Conservation (phyloP, 371 early-diverging fungal genomes). For the Rhizomucor pusillus region DNA sequence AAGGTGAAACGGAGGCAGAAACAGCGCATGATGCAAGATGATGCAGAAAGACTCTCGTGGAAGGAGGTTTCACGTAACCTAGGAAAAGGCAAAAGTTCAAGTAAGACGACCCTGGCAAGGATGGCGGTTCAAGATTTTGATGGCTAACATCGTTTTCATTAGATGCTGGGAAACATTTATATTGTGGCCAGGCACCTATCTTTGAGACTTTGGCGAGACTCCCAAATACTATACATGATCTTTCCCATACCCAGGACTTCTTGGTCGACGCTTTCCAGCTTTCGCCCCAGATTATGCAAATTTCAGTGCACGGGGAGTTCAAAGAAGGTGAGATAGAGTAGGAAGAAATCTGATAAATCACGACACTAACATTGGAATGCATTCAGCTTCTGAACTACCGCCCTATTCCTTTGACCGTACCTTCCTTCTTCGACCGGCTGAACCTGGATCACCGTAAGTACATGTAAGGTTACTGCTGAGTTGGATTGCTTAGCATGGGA, state of each 20-base stretch:
- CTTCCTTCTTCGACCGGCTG: slow-evolving; percentile 51
- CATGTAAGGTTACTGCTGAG: background rate
- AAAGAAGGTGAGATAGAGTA: slow-evolving; percentile 35
- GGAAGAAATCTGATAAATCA: slow-evolving; percentile 20
- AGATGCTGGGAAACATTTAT: slow-evolving; percentile 27
- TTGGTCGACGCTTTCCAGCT: slow-evolving; percentile 56
- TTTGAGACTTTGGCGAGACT: slow-evolving; percentile 29
- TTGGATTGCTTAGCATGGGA: background rate
- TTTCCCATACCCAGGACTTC: slow-evolving; percentile 38
- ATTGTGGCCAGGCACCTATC: slow-evolving; percentile 38
- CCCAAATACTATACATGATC: slow-evolving; percentile 47
- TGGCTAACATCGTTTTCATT: slow-evolving; percentile 13
- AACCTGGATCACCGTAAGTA: slow-evolving; percentile 49
- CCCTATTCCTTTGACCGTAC: slow-evolving; percentile 54
- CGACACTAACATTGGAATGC: no score
- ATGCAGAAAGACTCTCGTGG: slow-evolving; percentile 26
- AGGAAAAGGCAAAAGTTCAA: slow-evolving; percentile 20
- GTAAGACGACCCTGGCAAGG: slow-evolving; percentile 14
- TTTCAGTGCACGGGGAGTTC: slow-evolving; percentile 48
- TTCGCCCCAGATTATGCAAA: slow-evolving; percentile 35
- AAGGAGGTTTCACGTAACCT: slow-evolving; percentile 25
- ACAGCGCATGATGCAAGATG: slow-evolving; percentile 32
- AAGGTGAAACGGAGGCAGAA: slow-evolving; percentile 34
- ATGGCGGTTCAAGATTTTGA: background rate
- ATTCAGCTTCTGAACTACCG: no score